Evolutionary conservation across 1,284 basidiomycete genomes (phyloP), one percentile per base, ranked within the genome.

Genomic region (Malassezia japonica): DNA sequence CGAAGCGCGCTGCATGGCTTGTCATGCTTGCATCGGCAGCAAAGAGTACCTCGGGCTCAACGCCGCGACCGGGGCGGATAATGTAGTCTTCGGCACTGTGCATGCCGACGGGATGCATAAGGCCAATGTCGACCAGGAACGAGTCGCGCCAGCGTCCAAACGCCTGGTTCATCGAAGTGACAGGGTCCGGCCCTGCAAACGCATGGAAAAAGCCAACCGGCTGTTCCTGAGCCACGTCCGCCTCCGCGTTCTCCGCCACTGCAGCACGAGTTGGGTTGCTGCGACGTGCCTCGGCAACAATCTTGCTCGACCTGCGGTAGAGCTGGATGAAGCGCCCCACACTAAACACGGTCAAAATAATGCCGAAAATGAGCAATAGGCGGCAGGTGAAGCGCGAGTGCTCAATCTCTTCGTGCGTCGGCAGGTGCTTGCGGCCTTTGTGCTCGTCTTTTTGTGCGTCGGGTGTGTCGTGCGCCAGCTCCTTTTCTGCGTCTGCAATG

Each of bases 81-180:
- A 49, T 25, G 24, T 40, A 49, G 23, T 49, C 47, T 15, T 49
- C 47, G 3, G 47, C 47, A 16, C 39, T 24, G n/a, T 33, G 47
- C 23, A 32, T 32, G 6, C 8, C 28, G 15, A n/a, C 15, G 15
- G 25, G 23, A 16, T 36, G 7, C 20, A 41, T 16, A 4, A 43
- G 2, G 20, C 47, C 29, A 20, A 43, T 4, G 15, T 50, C 48
- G 15, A 28, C 6, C 7, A 40, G 23, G 9, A 50, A 6, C 16
- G 41, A 10, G 5, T 38, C 21, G 9, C 33, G 31, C 15, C 16
- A 34, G 9, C 33, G 37, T 6, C 35, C 34, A 9, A 20, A 6
- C 7, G 16, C 10, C 3, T 29, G 6, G 9, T 20, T 18, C 27
- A 50, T 31, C 10, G 23, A 16, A 6, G 25, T n/a, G 6, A 44